Evolutionary conservation across 192 early-diverging fungal genomes (phyloP).

Genomic region (Linnemannia hyalina): DNA sequence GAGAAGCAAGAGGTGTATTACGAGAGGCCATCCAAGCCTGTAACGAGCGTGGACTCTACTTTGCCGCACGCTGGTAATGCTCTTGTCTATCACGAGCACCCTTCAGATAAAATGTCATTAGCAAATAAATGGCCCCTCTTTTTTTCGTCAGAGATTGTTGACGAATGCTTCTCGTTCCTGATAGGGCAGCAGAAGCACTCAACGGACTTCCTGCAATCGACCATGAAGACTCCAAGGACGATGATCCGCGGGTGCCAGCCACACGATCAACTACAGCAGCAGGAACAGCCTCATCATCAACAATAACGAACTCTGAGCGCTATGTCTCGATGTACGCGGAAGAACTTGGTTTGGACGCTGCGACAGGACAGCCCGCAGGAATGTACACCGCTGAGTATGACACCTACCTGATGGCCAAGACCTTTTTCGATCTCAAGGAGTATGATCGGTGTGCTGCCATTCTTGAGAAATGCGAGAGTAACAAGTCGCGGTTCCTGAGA

Average conservation of each 20-base stretch:
- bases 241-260: neutral
- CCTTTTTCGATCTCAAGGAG: constrained; percentile 81
- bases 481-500: constrained; percentile 77
- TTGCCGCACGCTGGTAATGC: constrained; percentile 81
- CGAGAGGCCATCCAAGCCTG: constrained; percentile 75
- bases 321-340: constrained; percentile 7
- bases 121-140: neutral
- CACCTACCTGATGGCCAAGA: constrained; percentile 73
- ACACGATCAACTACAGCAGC: neutral
- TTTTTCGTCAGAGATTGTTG: neutral
- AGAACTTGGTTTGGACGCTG: constrained; percentile 7
- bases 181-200: constrained; percentile 68
- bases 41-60: constrained; percentile 75
- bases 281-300: neutral
- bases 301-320: neutral
- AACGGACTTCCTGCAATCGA: constrained; percentile 45
- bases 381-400: constrained; percentile 56
- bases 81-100: neutral
- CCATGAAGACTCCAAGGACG: neutral
- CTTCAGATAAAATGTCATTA: neutral
- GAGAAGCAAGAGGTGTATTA: constrained; percentile 54
- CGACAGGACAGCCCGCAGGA: constrained; percentile 5
- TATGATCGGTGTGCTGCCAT: constrained; percentile 72
- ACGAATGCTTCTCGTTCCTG: neutral
- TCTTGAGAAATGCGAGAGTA: constrained; percentile 62